phyloP scores from a whole-genome alignment of 495 filamentous ascomycete genomes.

The Penicillium salamii region DNA sequence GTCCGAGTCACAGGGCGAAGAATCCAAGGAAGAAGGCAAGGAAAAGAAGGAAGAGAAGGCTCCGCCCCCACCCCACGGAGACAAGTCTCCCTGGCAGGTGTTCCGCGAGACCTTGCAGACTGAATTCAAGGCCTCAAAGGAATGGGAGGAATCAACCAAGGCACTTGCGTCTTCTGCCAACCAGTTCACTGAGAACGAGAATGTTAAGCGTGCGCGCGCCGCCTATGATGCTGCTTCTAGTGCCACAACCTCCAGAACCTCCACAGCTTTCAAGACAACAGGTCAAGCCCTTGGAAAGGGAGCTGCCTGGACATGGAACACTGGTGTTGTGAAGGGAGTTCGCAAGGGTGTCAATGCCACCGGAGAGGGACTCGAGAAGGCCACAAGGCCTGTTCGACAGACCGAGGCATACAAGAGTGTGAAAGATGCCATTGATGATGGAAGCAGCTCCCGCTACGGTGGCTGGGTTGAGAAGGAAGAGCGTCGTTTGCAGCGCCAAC shows the following conservation, averaged over 20 bases:
- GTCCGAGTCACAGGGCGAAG: slow-evolving; percentile 34
- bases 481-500: slow-evolving; percentile 69
- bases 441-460: slow-evolving; percentile 91
- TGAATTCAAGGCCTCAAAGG: slow-evolving; percentile 95
- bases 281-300: slow-evolving; percentile 82
- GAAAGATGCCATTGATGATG: slow-evolving; percentile 95
- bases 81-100: slow-evolving; percentile 97
- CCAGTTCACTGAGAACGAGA: slow-evolving; percentile 90
- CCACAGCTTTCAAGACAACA: slow-evolving; percentile 77
- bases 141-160: slow-evolving; percentile 99
- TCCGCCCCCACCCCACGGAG: slow-evolving; percentile 91
- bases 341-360: slow-evolving; percentile 79
- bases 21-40: slow-evolving; percentile 46
- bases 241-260: slow-evolving; percentile 68
- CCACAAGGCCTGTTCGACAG: slow-evolving; percentile 87
- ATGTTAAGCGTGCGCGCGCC: slow-evolving; percentile 78
- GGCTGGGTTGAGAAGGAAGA: slow-evolving; percentile 97
- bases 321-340: slow-evolving; percentile 87
- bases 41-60: slow-evolving; percentile 59
- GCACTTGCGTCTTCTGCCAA: slow-evolving; percentile 83
- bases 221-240: slow-evolving; percentile 83
- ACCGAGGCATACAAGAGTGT: slow-evolving; percentile 93
- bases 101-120: slow-evolving; percentile 91
- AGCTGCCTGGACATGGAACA: slow-evolving; percentile 97
- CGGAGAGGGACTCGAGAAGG: slow-evolving; percentile 84